These are phyloP conservation scores for Coemansia sp. DNA, from an alignment of 192 early-diverging fungal genomes.

Conservation along the genomic window DNA sequence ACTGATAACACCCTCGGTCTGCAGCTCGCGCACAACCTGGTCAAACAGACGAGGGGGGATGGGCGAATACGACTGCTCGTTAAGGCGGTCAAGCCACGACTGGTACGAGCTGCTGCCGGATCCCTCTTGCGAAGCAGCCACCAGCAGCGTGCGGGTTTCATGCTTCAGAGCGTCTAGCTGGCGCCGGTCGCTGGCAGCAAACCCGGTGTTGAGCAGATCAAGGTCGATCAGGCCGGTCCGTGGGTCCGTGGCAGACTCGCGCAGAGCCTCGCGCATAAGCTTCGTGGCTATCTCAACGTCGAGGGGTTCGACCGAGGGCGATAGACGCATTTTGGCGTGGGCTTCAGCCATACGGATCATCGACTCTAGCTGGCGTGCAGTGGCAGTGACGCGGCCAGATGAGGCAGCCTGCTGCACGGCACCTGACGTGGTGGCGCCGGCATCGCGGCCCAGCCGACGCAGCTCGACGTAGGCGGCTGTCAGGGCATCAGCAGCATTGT, in stretches of 20 bases:
- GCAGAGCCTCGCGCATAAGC: slow-evolving; percentile 84
- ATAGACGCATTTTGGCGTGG: slow-evolving; percentile 86
- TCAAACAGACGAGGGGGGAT: slow-evolving; percentile 58
- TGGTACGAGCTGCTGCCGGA: slow-evolving; percentile 31
- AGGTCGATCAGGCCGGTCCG: slow-evolving; percentile 90
- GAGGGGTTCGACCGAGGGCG: slow-evolving; percentile 62
- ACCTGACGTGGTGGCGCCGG: slow-evolving; percentile 35
- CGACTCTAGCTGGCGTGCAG: slow-evolving; percentile 92
- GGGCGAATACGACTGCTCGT: slow-evolving; percentile 45
- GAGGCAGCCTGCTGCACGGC: slow-evolving; percentile 35
- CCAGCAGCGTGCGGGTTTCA: slow-evolving; percentile 37
- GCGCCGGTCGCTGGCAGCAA: slow-evolving; percentile 71
- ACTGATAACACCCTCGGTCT: slow-evolving; percentile 53
- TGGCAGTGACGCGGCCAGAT: slow-evolving; percentile 76
- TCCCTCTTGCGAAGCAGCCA: slow-evolving; percentile 24
- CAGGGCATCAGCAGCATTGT: slow-evolving; percentile 73
- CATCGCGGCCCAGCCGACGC: slow-evolving; percentile 65
- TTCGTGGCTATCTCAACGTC: slow-evolving; percentile 92
- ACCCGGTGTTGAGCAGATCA: slow-evolving; percentile 88
- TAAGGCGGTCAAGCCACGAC: slow-evolving; percentile 44
- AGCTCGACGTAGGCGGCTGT: slow-evolving; percentile 81
- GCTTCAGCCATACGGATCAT: slow-evolving; percentile 97
- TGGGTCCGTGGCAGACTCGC: slow-evolving; percentile 89
- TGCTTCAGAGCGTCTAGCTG: slow-evolving; percentile 50
- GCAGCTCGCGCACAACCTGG: slow-evolving; percentile 56